Evolutionary conservation across 352 stramenopile genomes (phyloP), one percentile per base, ranked within the genome.

Genomic region (Elongisporangium anandrum): DNA sequence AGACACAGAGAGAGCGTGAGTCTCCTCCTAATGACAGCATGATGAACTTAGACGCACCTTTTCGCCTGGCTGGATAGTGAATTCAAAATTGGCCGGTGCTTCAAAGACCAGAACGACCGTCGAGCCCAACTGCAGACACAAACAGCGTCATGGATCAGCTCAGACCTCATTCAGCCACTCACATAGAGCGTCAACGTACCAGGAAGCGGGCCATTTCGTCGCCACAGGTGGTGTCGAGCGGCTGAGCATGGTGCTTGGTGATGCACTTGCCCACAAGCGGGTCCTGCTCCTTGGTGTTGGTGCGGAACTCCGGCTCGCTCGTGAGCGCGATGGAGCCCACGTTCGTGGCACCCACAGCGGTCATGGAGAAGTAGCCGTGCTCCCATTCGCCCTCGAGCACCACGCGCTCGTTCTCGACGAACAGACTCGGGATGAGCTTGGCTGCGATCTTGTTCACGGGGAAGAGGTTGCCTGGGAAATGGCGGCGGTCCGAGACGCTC

Each of bases 41-140:
- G 16, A 2, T 45, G 34, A 9, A 66, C n/a, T 53, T 16, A 63
- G 39, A 26, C 51, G 50, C n/a, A 95, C 77, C 70, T 90, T 91
- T 47, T 95, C 79, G 34, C 86, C 84, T 9, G 80, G 77, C 47
- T 84, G 59, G 38, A 90, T 80, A 39, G 71, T 89, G 60, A 93
- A 93, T 47, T 85, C 62, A 60, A 94, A 94, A 52, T 85, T 73
- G 2, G 83, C 72, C 0, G 83, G 85, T 5, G 85, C 80, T 60
- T 95, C 85, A 53, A 95, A 95, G 47, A 95, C 80, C 17, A 95
- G 63, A 54, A 95, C 85, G 52, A 96, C 81, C 1, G 87, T 96
- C 49, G 87, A 96, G 19, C 87, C 85, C 47, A 96, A 64, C 76
- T 86, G 59, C 38, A 57, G 45, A 39, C 24, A 64, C 6, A 61